Evolutionary conservation across 2,329 filamentous ascomycete species (phyloP).

Genomic region (Beauveria sp.): DNA sequence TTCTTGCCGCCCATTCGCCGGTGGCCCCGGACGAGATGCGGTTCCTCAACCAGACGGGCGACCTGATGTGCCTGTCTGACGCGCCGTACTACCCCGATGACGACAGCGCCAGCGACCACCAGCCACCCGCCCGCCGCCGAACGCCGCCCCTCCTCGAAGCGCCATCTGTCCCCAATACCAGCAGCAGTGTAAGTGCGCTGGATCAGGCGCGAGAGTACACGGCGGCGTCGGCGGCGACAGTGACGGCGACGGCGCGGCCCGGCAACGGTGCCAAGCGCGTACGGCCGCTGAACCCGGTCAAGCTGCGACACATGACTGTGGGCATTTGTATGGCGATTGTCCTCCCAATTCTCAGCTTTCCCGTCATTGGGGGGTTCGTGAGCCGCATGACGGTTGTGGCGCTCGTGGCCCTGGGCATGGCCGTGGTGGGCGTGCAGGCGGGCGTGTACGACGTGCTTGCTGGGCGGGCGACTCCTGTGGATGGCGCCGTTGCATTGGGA

Average conservation of each 20-base stretch:
- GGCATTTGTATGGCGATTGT: conserved; percentile 33
- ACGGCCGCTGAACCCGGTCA: not conserved
- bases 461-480: conserved; percentile 15
- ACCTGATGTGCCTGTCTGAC: conserved; percentile 40
- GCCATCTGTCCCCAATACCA: not conserved
- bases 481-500: not conserved
- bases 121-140: not conserved
- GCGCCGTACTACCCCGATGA: not conserved
- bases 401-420: conserved; percentile 41
- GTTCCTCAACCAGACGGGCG: conserved; percentile 49
- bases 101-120: not conserved
- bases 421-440: conserved; percentile 22
- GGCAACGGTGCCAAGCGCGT: not conserved
- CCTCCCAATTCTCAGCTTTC: conserved; percentile 51
- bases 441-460: conserved; percentile 15
- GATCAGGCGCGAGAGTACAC: not conserved
- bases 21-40: conserved; percentile 52
- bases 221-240: not conserved
- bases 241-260: not conserved
- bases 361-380: conserved; percentile 47
- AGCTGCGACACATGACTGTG: conserved; percentile 12
- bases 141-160: not conserved
- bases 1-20: conserved; percentile 45
- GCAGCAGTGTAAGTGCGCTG: not conserved
- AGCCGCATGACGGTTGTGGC: conserved; percentile 51